Base-by-base conservation (phyloP, 768 basidiomycete genomes). In the Crassisporium funariophilum region DNA sequence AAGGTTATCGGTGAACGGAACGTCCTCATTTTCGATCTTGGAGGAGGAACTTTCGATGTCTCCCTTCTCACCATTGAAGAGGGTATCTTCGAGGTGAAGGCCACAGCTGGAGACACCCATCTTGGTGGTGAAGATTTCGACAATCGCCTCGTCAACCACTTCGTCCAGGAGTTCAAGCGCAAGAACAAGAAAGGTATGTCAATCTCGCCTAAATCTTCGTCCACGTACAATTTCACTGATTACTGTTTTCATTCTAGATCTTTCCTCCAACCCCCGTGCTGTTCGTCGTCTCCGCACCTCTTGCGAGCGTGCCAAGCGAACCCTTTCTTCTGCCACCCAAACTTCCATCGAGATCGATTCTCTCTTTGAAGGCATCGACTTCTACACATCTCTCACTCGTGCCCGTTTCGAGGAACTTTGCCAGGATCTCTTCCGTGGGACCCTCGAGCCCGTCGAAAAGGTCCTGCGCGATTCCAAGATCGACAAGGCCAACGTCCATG, bases 81-180 rank as follows among this genome's bases (percentile, higher is more conserved):
- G 71, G 94, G 94, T 71, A 94, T 97, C 69, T 95, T 97, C 73
- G 95, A 94, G 66, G 95, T 98, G 71, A 91, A 95, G 81, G 93
- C 95, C 46, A 97, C 94, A 47, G 94, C 95, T 44, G 95, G 95
- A 80, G 94, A 97, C 74, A 97, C 94, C 44, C 94, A 98, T 70
- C 82, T 98, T 71, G 95, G 95, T 72, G 95, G 95, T 72, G 95
- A 97, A 68, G 94, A 98, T 71, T 98, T 98, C 57, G 95, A 98
- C 70, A 95, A 95, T 76, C 86, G 93, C 56, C 91, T 98, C 58
- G 92, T 98, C 68, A 93, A 91, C 72, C 91, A 95, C 80, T 95
- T 97, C 64, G 86, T 87, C 51, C 91, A 94, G 69, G 91, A 95
- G 70, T 95, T 95, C 81, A 95, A 95, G 82, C 82, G 89, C 67